phyloP scores from a whole-genome alignment of 106 monocot genomes.

The Phalaenopsis equestris region DNA sequence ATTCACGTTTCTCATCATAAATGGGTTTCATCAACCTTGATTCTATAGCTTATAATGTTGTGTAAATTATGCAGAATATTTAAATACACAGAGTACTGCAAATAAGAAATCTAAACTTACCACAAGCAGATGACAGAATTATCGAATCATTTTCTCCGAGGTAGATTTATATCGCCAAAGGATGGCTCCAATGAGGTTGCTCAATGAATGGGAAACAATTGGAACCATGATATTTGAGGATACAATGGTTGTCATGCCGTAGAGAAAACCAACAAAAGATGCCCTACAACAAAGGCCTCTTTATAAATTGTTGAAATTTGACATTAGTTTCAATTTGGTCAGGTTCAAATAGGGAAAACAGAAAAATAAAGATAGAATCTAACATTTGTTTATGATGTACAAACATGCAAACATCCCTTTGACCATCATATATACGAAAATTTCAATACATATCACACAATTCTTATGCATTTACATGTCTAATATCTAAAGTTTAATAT shows the following conservation, averaged over 20 bases:
- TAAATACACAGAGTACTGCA: not conserved
- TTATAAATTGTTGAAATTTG: not conserved
- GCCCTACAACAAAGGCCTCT: constrained; percentile 44
- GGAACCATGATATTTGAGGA: constrained; percentile 77
- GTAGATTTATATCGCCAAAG: constrained; percentile 44
- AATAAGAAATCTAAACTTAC: not conserved
- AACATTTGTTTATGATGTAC: not conserved
- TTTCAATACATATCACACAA: too few relatives aligned
- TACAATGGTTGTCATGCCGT: constrained; percentile 66
- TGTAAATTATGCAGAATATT: too few relatives aligned
- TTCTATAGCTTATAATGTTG: too few relatives aligned
- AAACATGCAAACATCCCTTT: not conserved
- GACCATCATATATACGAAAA: too few relatives aligned
- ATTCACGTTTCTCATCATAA: too few relatives aligned
- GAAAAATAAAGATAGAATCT: not conserved
- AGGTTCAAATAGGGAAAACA: too few relatives aligned
- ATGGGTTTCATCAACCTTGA: too few relatives aligned
- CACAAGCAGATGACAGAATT: not conserved
- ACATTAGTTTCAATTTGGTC: not conserved
- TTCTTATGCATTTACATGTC: too few relatives aligned
- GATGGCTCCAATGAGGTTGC: constrained; percentile 79
- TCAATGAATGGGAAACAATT: constrained; percentile 79
- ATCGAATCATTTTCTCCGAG: constrained; percentile 2
- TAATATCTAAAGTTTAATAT: too few relatives aligned
- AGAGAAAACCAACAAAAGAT: constrained; percentile 79